Base-by-base conservation (phyloP, 345 rosid genomes). In the Boechera stricta region DNA sequence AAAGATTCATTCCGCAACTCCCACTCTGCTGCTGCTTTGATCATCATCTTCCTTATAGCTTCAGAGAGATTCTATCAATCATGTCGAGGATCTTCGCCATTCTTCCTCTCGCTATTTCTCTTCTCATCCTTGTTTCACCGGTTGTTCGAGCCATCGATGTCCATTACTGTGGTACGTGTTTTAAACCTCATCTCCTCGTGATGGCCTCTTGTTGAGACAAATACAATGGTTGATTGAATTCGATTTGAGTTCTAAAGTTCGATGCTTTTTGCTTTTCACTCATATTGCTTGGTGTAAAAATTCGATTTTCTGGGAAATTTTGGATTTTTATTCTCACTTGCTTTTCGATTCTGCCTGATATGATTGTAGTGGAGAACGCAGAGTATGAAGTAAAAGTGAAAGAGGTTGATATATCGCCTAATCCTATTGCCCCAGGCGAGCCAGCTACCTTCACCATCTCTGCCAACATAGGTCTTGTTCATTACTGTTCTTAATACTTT, bases 401-500 rank as follows among this genome's bases (percentile, higher is more conserved):
- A 26, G 89, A 87, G 64, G 84, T 91, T 48, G 83, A 86, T 53
- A 83, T 91, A 64, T 79, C 89, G 6, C 97, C 97, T 45, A 12
- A 85, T 56, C 94, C 97, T 12, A 76, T 89, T 4, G 81, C 78
- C 4, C 79, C 86, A 67, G 94, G 92, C 64, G 61, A 71, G 57
- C 73, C 82, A 10, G 87, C 90, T 45, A 91, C 86, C 31, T 89
- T 91, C 83, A 87, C 78, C 69, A 86, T 91, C 85, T 75, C 86
- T 58, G 92, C 97, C 7, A 74, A 76, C 35, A 72, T 94, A 67
- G 94, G 94, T 91, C 70, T 42, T 47, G 15, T 49, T 66, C 28
- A n/a, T 6, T 16, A 16, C 8, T 67, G 4, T 49, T 67, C 11
- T 18, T 8, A 16, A 63, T 36, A 8, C 16, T 42, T 21, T 8